phyloP scores from a whole-genome alignment of 306 rosid species.

The Carpinus fangiana region DNA sequence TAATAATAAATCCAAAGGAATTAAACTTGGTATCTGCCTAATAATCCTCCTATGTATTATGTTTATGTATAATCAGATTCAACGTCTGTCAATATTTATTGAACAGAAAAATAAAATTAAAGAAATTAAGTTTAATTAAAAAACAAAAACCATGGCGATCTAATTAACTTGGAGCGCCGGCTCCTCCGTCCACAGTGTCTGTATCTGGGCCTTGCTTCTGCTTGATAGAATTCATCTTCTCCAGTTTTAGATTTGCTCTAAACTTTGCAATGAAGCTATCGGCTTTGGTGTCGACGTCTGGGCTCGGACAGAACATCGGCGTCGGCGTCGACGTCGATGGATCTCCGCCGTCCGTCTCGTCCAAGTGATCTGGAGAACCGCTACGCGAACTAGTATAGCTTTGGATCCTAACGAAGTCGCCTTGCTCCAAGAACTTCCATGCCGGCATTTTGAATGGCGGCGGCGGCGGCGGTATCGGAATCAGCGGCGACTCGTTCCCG shows the following conservation, averaged over 20 bases:
- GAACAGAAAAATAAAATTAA: background rate
- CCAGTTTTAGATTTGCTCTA: conserved; percentile 69
- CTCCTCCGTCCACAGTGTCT: conserved; percentile 14
- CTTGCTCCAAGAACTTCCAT: conserved; percentile 55
- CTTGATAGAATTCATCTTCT: conserved; percentile 72
- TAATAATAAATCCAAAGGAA: background rate
- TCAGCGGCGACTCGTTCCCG: conserved; percentile 61
- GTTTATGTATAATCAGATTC: conserved; percentile 23
- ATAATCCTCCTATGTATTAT: too few relatives aligned
- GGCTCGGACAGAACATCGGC: conserved; percentile 58
- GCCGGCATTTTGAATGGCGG: conserved; percentile 60
- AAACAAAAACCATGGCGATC: background rate
- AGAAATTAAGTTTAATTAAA: background rate
- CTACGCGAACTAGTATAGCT: conserved; percentile 64
- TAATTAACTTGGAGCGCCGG: conserved; percentile 16
- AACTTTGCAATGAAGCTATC: conserved; percentile 68
- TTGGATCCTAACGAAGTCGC: conserved; percentile 68
- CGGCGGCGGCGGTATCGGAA: conserved; percentile 66
- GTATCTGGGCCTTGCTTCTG: conserved; percentile 46
- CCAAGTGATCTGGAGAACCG: conserved; percentile 50
- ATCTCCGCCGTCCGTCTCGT: conserved; percentile 37
- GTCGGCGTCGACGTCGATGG: conserved; percentile 15
- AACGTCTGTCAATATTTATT: background rate
- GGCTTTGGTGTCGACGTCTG: conserved; percentile 82
- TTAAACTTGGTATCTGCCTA: background rate